Evolutionary conservation across 2,329 filamentous ascomycete species (phyloP), one percentile per base, ranked within the genome.

Genomic region (Colletotrichum neosansevieriae): DNA sequence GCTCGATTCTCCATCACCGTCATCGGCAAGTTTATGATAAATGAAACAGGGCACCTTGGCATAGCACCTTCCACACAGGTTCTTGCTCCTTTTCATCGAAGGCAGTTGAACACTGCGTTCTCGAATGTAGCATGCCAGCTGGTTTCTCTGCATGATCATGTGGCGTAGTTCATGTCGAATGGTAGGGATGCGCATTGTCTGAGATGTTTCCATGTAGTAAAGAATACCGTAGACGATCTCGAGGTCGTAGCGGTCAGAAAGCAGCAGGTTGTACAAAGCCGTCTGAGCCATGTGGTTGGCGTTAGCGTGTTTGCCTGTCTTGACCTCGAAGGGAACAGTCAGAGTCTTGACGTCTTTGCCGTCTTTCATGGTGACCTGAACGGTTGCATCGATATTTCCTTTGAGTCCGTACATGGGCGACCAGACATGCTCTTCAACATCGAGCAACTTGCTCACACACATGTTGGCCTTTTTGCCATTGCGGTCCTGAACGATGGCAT

Each of bases 361-460:
- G 64, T 97, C 92, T 63, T 88, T 84, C 84, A 98, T 92, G 0
- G 88, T 89, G 15, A 96, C 92, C 80, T 99, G 93, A 1, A 99
- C 92, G 0, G 96, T 98, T 32, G 96, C 96, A 80, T 99, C 96
- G 68, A 99, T 96, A 74, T 98, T 99, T 34, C 96, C 96, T 78
- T 99, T 99, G 15, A 99, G 84, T 0, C 96, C 96, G 76, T 97
- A 99, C 89, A 94, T 95, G 0, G 96, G 96, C 6, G 95, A 98
- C 96, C 96, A 99, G 32, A 99, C 90, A 76, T 98, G 96, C 78
- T 99, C 96, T 77, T 99, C 96, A 10, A 99, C 93, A 76, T 98
- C 96, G 13, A 99, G 90, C 32, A 99, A 84, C 76, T 98, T 99
- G 75, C 91, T 97, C 73, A 99, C 90, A 73, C 92, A 94, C 86